phyloP scores from a whole-genome alignment of 1,139 yeast genomes.

The Hyphopichia buzzinii region DNA sequence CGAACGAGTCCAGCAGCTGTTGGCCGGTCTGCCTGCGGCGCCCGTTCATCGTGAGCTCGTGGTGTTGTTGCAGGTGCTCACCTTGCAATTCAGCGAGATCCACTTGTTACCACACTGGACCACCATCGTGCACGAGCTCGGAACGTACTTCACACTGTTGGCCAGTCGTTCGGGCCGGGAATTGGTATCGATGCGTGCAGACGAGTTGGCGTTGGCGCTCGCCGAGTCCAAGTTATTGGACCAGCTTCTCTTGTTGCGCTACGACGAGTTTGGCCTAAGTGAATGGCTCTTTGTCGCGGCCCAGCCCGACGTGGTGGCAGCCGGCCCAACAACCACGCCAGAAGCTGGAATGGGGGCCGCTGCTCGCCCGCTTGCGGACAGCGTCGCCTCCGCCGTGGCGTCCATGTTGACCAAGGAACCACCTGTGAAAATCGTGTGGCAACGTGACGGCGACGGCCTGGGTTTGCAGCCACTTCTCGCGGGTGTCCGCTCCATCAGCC shows the following conservation, averaged over 20 bases:
- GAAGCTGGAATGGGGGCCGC: conserved; percentile 16
- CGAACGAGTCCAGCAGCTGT: conserved; percentile 45
- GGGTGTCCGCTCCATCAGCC: conserved; percentile 42
- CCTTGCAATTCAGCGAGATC: conserved; percentile 58
- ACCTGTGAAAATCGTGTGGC: conserved; percentile 26
- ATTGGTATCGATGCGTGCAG: conserved; percentile 28
- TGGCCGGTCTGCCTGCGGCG: conserved; percentile 30
- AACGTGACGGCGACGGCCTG: conserved; percentile 18
- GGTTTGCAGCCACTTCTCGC: conserved; percentile 47
- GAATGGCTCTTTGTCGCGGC: conserved; percentile 87
- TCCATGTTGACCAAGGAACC: conserved; percentile 32
- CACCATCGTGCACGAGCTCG: conserved; percentile 59
- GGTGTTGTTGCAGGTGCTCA: conserved; percentile 59
- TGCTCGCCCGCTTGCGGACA: conserved; percentile 44
- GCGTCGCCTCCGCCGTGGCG: conserved; percentile 43
- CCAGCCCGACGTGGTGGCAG: conserved; percentile 63
- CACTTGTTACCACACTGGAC: conserved; percentile 76
- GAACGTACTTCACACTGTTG: conserved; percentile 47
- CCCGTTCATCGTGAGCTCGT: conserved; percentile 47
- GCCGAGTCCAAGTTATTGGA: conserved; percentile 79
- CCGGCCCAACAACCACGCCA: too few relatives aligned
- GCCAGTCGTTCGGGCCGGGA: conserved; percentile 28
- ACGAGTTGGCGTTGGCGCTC: conserved; percentile 45
- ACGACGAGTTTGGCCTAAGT: conserved; percentile 75
- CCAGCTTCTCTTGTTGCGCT: conserved; percentile 59